Evolutionary conservation across 768 basidiomycete genomes (phyloP).

Genomic region (Mycena alexandri): DNA sequence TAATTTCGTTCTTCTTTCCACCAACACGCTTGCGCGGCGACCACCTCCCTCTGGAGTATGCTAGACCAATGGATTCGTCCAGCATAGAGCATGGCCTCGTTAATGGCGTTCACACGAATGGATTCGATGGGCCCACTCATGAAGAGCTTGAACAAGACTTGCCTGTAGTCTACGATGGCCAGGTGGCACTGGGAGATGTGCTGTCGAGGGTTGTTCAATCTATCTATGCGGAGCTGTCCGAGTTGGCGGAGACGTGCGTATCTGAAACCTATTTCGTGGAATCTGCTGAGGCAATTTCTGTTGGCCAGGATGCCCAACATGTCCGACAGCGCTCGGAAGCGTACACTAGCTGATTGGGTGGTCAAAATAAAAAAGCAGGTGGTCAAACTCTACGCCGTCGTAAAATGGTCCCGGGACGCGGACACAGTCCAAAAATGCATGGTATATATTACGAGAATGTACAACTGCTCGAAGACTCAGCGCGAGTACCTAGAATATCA

Average conservation of each 20-base stretch:
- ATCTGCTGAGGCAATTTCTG: not conserved
- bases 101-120: slow-evolving; percentile 46
- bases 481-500: slow-evolving; percentile 74
- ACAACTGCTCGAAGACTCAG: slow-evolving; percentile 12
- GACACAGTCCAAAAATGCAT: slow-evolving; percentile 89
- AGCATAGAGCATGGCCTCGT: slow-evolving; percentile 28
- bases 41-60: slow-evolving; percentile 7
- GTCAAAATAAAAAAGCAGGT: slow-evolving; percentile 92
- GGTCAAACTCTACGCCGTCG: slow-evolving; percentile 88
- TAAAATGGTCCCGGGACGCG: slow-evolving; percentile 90
- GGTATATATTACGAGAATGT: slow-evolving; percentile 55
- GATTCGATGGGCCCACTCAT: slow-evolving; percentile 50
- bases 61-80: slow-evolving; percentile 29
- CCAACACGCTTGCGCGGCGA: slow-evolving; percentile 18
- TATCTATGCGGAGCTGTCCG: slow-evolving; percentile 86
- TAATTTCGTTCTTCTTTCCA: not conserved
- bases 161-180: slow-evolving; percentile 78
- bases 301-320: slow-evolving; percentile 76
- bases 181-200: slow-evolving; percentile 79
- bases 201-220: slow-evolving; percentile 83
- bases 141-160: slow-evolving; percentile 81
- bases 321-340: slow-evolving; percentile 85
- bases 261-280: slow-evolving; percentile 15
- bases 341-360: slow-evolving; percentile 88
- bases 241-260: slow-evolving; percentile 87